These are phyloP conservation scores for Camellia sinensis DNA, from an alignment of 148 eudicot species.

Conservation along the genomic window DNA sequence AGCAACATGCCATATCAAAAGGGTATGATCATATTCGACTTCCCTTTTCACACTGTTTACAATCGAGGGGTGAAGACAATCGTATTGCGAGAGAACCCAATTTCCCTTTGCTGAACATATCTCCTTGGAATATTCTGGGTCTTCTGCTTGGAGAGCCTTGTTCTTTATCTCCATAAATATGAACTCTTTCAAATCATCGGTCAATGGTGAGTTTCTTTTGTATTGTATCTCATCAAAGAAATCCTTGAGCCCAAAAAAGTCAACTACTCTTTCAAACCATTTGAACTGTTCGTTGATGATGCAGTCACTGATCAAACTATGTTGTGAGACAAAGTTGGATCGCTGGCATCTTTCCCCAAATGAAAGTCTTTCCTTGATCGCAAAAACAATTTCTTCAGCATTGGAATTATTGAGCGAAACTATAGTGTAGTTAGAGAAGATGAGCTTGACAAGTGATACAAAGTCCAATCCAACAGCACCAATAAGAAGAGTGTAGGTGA, in stretches of 20 bases:
- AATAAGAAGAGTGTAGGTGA: too few species aligned
- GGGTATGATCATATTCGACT: too few species aligned
- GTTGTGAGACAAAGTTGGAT: slow-evolving; percentile 2
- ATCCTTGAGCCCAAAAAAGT: too few species aligned
- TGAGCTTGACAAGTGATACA: slow-evolving; percentile 1
- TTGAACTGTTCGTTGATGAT: not conserved
- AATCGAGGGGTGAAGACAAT: too few species aligned
- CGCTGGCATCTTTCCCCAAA: not conserved
- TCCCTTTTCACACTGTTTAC: too few species aligned
- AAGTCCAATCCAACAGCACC: slow-evolving; percentile 1
- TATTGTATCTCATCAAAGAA: not conserved
- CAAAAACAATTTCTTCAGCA: not conserved
- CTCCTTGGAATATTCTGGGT: not conserved
- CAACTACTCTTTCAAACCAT: too few species aligned
- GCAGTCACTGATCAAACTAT: not conserved
- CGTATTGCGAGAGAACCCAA: too few species aligned
- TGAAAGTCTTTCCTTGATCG: not conserved
- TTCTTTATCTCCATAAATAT: not conserved
- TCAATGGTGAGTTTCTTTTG: not conserved
- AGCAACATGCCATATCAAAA: too few species aligned
- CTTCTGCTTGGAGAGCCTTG: not conserved
- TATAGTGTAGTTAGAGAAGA: slow-evolving; percentile 12
- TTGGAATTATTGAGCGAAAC: not conserved
- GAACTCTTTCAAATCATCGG: not conserved
- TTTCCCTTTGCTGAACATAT: too few species aligned